phyloP scores from a whole-genome alignment of 768 basidiomycete genomes.

The Clavulina sp. region DNA sequence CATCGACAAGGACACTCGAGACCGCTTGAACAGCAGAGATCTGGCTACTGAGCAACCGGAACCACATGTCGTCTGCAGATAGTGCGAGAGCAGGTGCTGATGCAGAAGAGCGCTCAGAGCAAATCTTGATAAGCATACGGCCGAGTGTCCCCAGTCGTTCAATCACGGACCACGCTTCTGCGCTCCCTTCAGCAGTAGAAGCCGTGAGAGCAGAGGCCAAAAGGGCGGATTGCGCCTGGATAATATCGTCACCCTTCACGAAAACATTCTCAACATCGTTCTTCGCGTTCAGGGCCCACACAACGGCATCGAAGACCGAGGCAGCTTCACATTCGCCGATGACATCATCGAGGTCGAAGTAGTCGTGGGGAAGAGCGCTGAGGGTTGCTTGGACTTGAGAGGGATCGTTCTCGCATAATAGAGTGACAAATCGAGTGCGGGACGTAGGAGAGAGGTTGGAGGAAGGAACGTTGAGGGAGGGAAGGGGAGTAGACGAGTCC shows the following conservation, averaged over 20 bases:
- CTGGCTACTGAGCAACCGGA: constrained; percentile 64
- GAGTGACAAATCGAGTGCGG: constrained; percentile 43
- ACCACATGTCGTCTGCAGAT: constrained; percentile 76
- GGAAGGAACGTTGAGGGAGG: constrained; percentile 20
- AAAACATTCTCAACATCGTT: constrained; percentile 52
- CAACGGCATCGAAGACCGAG: constrained; percentile 51
- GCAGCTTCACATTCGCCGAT: constrained; percentile 48
- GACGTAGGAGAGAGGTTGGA: constrained; percentile 31
- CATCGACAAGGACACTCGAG: constrained; percentile 19
- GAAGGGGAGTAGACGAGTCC: constrained; percentile 1
- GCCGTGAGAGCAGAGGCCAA: constrained; percentile 8
- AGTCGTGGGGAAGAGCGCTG: constrained; percentile 32
- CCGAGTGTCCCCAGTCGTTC: constrained; percentile 40
- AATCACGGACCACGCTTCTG: constrained; percentile 16
- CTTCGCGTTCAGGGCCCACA: constrained; percentile 60
- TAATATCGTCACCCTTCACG: constrained; percentile 34
- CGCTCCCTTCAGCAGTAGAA: constrained; percentile 7
- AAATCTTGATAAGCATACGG: constrained; percentile 45
- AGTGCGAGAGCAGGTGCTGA: background rate
- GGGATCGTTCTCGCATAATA: constrained; percentile 61
- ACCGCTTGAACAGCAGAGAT: constrained; percentile 61
- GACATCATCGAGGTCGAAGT: constrained; percentile 38
- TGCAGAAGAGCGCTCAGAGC: constrained; percentile 43
- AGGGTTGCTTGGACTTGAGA: constrained; percentile 44
- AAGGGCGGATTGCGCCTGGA: constrained; percentile 7